Evolutionary conservation across 768 basidiomycete genomes (phyloP), one percentile per base, ranked within the genome.

Genomic region (Gloeophyllum trabeum): DNA sequence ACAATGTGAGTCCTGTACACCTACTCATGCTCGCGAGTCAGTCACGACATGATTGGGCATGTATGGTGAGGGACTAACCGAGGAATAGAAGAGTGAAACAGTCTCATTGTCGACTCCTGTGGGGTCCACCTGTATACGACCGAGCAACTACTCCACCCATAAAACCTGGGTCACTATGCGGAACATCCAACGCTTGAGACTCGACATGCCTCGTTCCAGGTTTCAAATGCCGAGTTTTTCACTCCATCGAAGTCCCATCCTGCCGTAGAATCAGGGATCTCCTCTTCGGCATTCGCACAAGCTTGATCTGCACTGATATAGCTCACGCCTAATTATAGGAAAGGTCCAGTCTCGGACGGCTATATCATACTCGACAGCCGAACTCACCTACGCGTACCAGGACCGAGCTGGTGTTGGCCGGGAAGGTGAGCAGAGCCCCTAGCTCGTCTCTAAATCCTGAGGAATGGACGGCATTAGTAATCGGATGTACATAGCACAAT

Each of bases 191-290:
- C n/a, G n/a, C n/a, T n/a, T n/a, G n/a, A n/a, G n/a, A n/a, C n/a
- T n/a, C n/a, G n/a, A n/a, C n/a, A n/a, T n/a, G n/a, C 48, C 30
- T 79, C 75, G 46, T 75, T 73, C 79, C 79, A 81, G 39, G 65
- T 58, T 4, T 57, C 61, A 24, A 70, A 60, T 16, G 64, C 65
- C 24, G 64, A 64, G 3, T 47, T 45, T n/a, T 63, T 61, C 3
- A 76, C 70, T 4, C 54, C 52, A 2, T 71, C 69, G 49, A 80
- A 79, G 46, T 75, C 69, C 48, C 70, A 78, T n/a, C n/a, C n/a
- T n/a, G n/a, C n/a, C n/a, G n/a, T n/a, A n/a, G n/a, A n/a, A 43
- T 69, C 59, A 0, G 73, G 70, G 5, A 81, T 75, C 50, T 81
- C 79, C 35, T 67, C 61, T 46, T 76, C 71, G 2, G 77, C 78